Evolutionary conservation across 495 filamentous ascomycete species (phyloP).

Genomic region (Lepraria neglecta): DNA sequence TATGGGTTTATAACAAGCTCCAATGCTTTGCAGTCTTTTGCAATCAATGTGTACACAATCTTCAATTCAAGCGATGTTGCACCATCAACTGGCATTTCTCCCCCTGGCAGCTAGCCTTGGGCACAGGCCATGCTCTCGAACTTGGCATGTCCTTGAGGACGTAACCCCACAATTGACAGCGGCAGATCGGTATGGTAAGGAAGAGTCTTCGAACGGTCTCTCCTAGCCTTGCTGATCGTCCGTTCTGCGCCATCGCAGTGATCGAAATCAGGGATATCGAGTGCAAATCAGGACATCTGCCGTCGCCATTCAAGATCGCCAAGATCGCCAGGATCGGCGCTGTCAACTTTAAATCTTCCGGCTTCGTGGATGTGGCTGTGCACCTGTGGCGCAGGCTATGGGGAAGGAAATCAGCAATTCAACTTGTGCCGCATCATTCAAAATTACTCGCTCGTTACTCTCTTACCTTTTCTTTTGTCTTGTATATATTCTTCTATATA

Average conservation of each 20-base stretch:
- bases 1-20: neutral
- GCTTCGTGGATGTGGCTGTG: neutral
- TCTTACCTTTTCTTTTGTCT: neutral
- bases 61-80: neutral
- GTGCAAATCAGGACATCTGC: neutral
- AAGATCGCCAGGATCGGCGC: neutral
- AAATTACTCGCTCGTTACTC: neutral
- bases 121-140: neutral
- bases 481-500: neutral
- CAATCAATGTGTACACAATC: no score
- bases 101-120: neutral
- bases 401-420: slow-evolving; percentile 9
- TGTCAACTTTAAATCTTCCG: neutral
- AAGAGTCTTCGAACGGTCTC: neutral
- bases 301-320: no score
- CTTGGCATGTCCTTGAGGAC: neutral
- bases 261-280: slow-evolving; percentile 1
- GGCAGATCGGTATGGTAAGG: neutral
- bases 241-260: neutral
- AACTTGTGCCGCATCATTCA: neutral
- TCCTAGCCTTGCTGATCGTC: neutral
- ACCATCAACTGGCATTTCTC: neutral
- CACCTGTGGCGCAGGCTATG: slow-evolving; percentile 6
- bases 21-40: no score
- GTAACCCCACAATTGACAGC: neutral